phyloP scores from a whole-genome alignment of 1,284 basidiomycete species.

The Ganoderma meredithae region DNA sequence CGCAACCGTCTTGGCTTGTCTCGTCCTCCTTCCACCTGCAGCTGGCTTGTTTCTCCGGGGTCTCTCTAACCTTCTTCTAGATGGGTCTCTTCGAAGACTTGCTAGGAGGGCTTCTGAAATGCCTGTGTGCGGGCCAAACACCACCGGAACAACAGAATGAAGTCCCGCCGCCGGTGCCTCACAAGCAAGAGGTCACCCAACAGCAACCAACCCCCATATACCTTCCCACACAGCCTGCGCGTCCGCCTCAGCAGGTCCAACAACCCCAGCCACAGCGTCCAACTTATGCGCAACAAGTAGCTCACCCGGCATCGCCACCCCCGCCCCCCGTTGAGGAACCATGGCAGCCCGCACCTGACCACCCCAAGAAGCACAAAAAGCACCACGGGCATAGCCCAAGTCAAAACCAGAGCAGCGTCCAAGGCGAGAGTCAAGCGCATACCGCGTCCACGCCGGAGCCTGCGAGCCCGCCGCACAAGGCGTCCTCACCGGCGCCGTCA shows the following conservation, averaged over 20 bases:
- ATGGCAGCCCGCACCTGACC: constrained; percentile 21
- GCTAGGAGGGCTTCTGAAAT: constrained; percentile 34
- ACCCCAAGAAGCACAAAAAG: constrained; percentile 29
- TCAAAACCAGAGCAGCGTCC: background rate
- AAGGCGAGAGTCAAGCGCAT: constrained; percentile 6
- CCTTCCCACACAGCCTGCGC: constrained; percentile 28
- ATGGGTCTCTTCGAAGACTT: constrained; percentile 36
- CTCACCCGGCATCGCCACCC: constrained; percentile 17
- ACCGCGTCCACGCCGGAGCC: constrained; percentile 15
- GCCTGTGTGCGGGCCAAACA: constrained; percentile 35
- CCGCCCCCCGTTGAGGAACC: constrained; percentile 16
- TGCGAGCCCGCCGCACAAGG: constrained; percentile 19
- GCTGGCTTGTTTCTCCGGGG: background rate
- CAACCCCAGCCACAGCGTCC: constrained; percentile 19
- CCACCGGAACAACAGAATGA: constrained; percentile 22
- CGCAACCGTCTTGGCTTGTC: background rate
- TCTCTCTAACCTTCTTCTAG: background rate
- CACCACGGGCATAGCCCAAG: constrained; percentile 7
- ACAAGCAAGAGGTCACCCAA: constrained; percentile 17
- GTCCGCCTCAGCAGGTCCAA: constrained; percentile 22
- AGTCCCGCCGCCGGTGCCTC: constrained; percentile 28
- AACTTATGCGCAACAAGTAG: constrained; percentile 26
- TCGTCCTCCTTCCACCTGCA: background rate
- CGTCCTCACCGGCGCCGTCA: constrained; percentile 26
- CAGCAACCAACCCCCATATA: constrained; percentile 34